Evolutionary conservation across 2,329 filamentous ascomycete species (phyloP).

Genomic region (Paraphoma chrysanthemicola): DNA sequence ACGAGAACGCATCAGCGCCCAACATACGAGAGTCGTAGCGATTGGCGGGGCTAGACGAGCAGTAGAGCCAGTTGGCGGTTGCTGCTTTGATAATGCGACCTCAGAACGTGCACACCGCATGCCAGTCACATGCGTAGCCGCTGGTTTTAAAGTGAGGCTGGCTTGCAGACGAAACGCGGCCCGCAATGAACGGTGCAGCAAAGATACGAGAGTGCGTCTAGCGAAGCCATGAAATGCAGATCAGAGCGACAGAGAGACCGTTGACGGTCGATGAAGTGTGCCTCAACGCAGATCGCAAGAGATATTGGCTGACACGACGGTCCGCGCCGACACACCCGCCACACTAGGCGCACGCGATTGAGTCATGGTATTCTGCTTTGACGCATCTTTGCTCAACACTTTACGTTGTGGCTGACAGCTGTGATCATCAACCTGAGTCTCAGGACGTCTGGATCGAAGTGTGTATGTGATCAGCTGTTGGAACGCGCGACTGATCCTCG

Average conservation of each 20-base stretch:
- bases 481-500: neutral
- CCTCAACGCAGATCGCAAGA: too few species aligned
- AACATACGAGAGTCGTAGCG: neutral
- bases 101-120: slow-evolving; percentile 15
- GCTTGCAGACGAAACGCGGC: slow-evolving; percentile 24
- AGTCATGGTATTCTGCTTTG: neutral
- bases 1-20: neutral
- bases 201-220: slow-evolving; percentile 10
- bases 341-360: neutral
- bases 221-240: slow-evolving; percentile 18
- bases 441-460: neutral
- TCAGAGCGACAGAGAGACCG: slow-evolving; percentile 9
- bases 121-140: slow-evolving; percentile 23
- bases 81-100: neutral
- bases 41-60: slow-evolving; percentile 1
- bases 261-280: slow-evolving; percentile 5
- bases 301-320: slow-evolving; percentile 1
- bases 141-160: slow-evolving; percentile 21
- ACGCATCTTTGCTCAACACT: neutral
- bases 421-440: neutral
- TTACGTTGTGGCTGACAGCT: neutral
- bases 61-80: slow-evolving; percentile 2
- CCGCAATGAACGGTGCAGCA: slow-evolving; percentile 19
- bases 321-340: too few species aligned
- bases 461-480: neutral